phyloP scores from a whole-genome alignment of 192 early-diverging fungal species.

The Jimgerdemannia lactiflua region DNA sequence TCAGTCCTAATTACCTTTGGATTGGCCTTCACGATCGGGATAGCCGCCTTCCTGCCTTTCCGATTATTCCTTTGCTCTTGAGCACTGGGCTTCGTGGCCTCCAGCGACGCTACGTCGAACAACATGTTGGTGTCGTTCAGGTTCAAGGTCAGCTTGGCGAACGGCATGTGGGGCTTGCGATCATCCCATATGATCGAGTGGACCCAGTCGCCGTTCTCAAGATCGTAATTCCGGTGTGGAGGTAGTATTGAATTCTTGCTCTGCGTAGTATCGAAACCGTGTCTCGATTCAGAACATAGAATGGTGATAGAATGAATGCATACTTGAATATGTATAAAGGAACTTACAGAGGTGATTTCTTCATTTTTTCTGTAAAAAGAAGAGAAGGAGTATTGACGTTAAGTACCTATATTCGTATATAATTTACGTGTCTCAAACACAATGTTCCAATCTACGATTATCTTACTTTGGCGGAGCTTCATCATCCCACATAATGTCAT shows the following conservation, averaged over 20 bases:
- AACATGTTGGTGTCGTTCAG: constrained; percentile 78
- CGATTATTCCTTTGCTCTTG: constrained; percentile 21
- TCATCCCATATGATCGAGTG: constrained; percentile 81
- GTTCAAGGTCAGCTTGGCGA: constrained; percentile 54
- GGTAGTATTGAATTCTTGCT: not conserved
- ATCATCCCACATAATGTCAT: constrained; percentile 75
- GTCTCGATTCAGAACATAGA: no score
- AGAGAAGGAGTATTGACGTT: not conserved
- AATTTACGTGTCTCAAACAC: not conserved
- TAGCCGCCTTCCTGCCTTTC: constrained; percentile 24
- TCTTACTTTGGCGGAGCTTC: constrained; percentile 28
- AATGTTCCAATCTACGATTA: not conserved
- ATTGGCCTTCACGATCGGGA: not conserved
- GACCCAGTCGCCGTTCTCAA: constrained; percentile 72
- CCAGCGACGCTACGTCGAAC: constrained; percentile 57
- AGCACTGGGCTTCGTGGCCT: constrained; percentile 30
- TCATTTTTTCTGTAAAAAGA: not conserved
- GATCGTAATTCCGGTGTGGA: constrained; percentile 46
- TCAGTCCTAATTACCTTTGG: not conserved
- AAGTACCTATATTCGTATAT: not conserved
- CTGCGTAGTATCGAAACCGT: not conserved
- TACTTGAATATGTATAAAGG: no score
- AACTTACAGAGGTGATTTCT: not conserved
- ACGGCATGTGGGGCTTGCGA: constrained; percentile 47
- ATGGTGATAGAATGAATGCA: no score